phyloP scores from a whole-genome alignment of 352 stramenopile genomes.

The Pythium chondricola region DNA sequence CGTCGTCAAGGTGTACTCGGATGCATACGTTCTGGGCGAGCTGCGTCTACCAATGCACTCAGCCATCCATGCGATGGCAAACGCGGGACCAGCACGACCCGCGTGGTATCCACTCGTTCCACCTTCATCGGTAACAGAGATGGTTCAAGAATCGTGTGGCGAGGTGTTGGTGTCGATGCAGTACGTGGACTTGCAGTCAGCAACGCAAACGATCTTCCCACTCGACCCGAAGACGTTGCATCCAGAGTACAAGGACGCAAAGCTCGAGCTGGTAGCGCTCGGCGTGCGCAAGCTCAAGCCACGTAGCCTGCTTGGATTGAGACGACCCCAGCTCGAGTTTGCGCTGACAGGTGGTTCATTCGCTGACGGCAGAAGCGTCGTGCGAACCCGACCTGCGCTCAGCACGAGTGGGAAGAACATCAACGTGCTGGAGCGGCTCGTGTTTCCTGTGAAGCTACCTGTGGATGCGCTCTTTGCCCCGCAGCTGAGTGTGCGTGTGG shows the following conservation, averaged over 20 bases:
- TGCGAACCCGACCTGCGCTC: constrained; percentile 27
- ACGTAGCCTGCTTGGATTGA: constrained; percentile 40
- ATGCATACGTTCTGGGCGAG: constrained; percentile 45
- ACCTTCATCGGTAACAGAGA: background rate
- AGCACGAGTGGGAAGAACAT: constrained; percentile 41
- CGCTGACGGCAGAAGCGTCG: constrained; percentile 32
- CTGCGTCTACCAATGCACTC: constrained; percentile 39
- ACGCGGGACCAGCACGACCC: constrained; percentile 39
- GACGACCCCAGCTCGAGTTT: constrained; percentile 59
- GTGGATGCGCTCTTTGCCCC: constrained; percentile 54
- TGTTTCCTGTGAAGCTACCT: constrained; percentile 42
- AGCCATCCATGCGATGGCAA: constrained; percentile 34
- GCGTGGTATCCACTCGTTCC: constrained; percentile 38
- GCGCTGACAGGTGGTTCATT: constrained; percentile 55
- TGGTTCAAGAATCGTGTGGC: constrained; percentile 33
- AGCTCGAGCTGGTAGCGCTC: constrained; percentile 57
- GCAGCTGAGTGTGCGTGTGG: constrained; percentile 56
- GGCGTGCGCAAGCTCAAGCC: constrained; percentile 67
- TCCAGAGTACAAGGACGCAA: constrained; percentile 47
- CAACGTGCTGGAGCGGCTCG: constrained; percentile 63
- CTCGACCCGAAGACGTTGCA: constrained; percentile 24
- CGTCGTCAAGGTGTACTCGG: constrained; percentile 62
- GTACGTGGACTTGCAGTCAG: constrained; percentile 41
- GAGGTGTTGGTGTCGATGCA: constrained; percentile 60
- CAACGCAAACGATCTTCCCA: constrained; percentile 21